Base-by-base conservation (phyloP, 176 grass and related monocot genomes). In the Oryza australiensis region DNA sequence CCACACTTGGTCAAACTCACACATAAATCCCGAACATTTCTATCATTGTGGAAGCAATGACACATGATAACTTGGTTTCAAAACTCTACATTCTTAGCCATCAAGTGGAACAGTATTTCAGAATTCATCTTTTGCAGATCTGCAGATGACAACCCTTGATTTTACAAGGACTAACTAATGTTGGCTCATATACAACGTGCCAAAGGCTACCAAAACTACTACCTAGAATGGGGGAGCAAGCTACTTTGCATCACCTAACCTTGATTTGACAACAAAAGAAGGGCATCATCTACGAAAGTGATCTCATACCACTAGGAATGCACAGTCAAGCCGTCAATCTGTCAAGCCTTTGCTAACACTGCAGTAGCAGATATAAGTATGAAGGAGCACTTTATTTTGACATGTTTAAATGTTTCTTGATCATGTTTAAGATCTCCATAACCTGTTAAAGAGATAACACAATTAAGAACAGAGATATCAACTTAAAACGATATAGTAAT, bases 351-450 rank as follows among this genome's bases (percentile, higher is more conserved):
- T 12, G 60, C 72, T 66, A 79, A 66, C 32, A 78, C 22, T 62
- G 40, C 28, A 80, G 32, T 37, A 41, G 16, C 16, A 15, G 41
- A 37, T 74, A 6, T 38, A 66, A 60, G 15, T 14, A 14, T 9
- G 16, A 26, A 78, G 22, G 60, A 13, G 26, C 33, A 82, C 30
- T 79, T 85, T 16, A 89, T 63, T 87, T 93, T 62, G 64, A 20
- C 74, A 75, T 71, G 83, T 73, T 83, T 24, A 88, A 88, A 84
- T 88, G 85, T 66, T 86, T 93, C 86, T 70, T 90, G 30, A 93
- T 90, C 79, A 93, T 77, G 66, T 72, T 85, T 55, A 93, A 79
- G 62, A 77, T 83, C 75, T 93, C 91, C 82, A 93, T 87, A 60
- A 93, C 86, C 86, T 94, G 74, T 41, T 26, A 62, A 42, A 84